Evolutionary conservation across 2,329 filamentous ascomycete species (phyloP).

Genomic region (Byssoonygena ceratinophila): DNA sequence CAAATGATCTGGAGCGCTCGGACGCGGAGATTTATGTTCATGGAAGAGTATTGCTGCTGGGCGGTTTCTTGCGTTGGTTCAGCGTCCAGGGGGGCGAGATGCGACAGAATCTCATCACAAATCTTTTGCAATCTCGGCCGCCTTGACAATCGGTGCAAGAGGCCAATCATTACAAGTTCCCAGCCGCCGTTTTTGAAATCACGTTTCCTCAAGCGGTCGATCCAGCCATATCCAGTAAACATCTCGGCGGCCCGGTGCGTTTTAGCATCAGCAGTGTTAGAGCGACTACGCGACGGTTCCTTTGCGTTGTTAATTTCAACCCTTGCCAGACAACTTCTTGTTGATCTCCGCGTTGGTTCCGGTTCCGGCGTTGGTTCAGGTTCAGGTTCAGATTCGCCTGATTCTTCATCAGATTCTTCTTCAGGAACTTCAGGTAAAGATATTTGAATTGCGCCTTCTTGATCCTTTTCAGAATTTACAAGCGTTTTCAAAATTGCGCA

Average conservation of each 20-base stretch:
- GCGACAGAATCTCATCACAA: conserved; percentile 68
- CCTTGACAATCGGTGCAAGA: conserved; percentile 75
- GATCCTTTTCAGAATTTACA: conserved; percentile 60
- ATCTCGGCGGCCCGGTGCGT: conserved; percentile 58
- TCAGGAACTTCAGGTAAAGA: conserved; percentile 64
- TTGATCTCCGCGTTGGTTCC: conserved; percentile 61
- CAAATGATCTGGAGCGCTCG: conserved; percentile 74
- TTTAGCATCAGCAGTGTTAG: conserved; percentile 25
- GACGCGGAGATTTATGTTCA: conserved; percentile 76
- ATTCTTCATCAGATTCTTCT: conserved; percentile 57
- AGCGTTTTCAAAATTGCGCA: conserved; percentile 83
- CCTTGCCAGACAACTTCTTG: conserved; percentile 75
- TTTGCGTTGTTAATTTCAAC: conserved; percentile 61
- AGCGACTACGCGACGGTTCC: conserved; percentile 46
- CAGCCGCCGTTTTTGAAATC: conserved; percentile 83
- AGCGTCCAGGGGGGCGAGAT: conserved; percentile 67
- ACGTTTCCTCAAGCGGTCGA: conserved; percentile 68
- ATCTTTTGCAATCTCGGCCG: conserved; percentile 56
- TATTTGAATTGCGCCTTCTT: conserved; percentile 67
- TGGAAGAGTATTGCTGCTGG: conserved; percentile 56
- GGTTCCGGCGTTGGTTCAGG: conserved; percentile 58
- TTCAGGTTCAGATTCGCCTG: conserved; percentile 50
- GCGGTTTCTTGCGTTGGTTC: conserved; percentile 69
- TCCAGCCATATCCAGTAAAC: conserved; percentile 65
- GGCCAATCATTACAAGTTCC: conserved; percentile 78